Evolutionary conservation across 768 basidiomycete species (phyloP).

Genomic region (Mrakia hoshinonis): DNA sequence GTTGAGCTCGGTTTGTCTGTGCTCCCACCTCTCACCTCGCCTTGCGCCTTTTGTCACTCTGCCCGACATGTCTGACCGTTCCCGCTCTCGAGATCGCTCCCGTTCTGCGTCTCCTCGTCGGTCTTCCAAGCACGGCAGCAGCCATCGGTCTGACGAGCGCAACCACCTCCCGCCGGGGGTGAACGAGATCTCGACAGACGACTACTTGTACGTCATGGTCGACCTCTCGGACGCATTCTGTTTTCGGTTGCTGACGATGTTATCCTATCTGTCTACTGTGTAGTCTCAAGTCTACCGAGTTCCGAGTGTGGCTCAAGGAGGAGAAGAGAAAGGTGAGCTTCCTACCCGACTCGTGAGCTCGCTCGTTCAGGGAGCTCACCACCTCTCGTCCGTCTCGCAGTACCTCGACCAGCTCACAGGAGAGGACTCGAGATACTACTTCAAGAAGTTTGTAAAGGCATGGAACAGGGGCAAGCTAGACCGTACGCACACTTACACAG

Average conservation of each 20-base stretch:
- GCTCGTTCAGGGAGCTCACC: not conserved
- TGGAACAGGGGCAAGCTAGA: slow-evolving; percentile 29
- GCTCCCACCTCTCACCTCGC: not conserved
- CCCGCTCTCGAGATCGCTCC: slow-evolving; percentile 9
- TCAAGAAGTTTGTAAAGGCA: slow-evolving; percentile 27
- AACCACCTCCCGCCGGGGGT: slow-evolving; percentile 15
- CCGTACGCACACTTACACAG: not conserved
- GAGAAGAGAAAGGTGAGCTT: slow-evolving; percentile 24
- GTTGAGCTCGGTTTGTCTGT: not conserved
- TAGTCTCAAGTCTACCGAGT: slow-evolving; percentile 28
- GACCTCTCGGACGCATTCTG: not conserved
- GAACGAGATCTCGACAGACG: slow-evolving; percentile 21
- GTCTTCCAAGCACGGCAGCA: slow-evolving; percentile 1
- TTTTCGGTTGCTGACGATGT: not conserved
- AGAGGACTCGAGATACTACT: slow-evolving; percentile 26
- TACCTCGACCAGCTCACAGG: slow-evolving; percentile 25
- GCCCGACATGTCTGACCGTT: slow-evolving; percentile 3
- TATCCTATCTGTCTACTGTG: too few relatives aligned
- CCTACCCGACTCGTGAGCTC: not conserved
- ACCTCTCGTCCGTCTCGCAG: not conserved
- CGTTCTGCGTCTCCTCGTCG: not conserved
- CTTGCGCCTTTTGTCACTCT: not conserved
- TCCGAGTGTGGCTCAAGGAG: slow-evolving; percentile 28
- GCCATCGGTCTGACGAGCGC: not conserved
- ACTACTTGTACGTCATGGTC: slow-evolving; percentile 22